Evolutionary conservation across 1,284 basidiomycete genomes (phyloP), one percentile per base, ranked within the genome.

Genomic region (Laetiporus sulphureus): DNA sequence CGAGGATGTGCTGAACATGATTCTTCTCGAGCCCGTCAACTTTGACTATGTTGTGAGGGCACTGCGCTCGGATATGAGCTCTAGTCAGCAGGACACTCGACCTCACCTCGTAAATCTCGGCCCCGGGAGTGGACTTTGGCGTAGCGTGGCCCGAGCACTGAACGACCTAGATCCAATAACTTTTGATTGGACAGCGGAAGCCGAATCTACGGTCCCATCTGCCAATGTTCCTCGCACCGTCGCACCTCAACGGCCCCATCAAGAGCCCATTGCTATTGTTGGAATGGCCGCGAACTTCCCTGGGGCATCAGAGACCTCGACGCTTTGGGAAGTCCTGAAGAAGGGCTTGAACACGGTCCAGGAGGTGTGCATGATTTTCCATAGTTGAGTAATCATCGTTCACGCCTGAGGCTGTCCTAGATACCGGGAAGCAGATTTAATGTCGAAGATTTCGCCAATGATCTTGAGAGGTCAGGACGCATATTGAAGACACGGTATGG

Each of bases 251-350:
- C 19, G 12, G 34, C 46, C 55, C 29, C 61, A 65, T 39, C 69
- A 72, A 46, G 75, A 78, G 36, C 70, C 77, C 2, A 74, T 85
- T 36, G 83, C 83, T 2, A 73, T 86, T 44, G 65, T 83, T 38
- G 83, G 83, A 6, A 83, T 85, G 80, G 75, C 79, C 2, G 66
- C 76, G 30, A 73, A 76, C 41, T 68, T 82, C 55, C 82, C 83
- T 0, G 76, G 79, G 1, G 79, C 81, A 4, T 53, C 59, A 1
- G 64, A 68, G 48, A 51, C 60, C 2, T 53, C 60, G 7, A 60
- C 69, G 37, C 62, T 86, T 3, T 85, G 83, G 83, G 58, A 71
- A 12, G 25, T 83, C 6, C 66, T 86, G 6, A 63, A 75, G 51
- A 53, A 70, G 23, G 79, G 81, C 7, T 56, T 70, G 25, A 79